Base-by-base conservation (phyloP, 495 filamentous ascomycete species). In the Pyronema domesticum region DNA sequence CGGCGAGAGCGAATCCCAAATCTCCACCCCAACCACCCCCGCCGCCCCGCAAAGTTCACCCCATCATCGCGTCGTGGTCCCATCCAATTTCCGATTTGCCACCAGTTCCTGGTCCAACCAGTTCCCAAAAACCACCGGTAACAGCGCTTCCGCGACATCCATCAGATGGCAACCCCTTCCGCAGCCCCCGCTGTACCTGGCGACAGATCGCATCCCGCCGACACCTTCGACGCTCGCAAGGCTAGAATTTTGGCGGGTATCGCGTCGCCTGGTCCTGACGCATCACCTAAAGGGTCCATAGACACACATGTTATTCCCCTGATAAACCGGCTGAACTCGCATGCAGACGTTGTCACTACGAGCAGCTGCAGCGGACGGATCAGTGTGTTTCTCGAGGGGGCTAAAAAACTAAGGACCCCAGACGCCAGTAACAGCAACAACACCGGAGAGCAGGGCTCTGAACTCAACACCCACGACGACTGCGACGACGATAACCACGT, bases 331-430 rank as follows among this genome's bases (percentile, higher is more conserved):
- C 78, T 95, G 61, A 95, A 95, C 68, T 67, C 59, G 1, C 62
- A 62, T 17, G 74, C 78, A 7, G 83, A 81, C 35, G 71, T 86
- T 30, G 87, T 89, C 23, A 95, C 86, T 6, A 95, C 88, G 10
- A 94, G 89, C 67, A 94, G 85, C 65, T 95, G 89, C 63, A 80
- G 87, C 9, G 89, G 89, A 37, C 72, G 88, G 33, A 76, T 88
- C 34, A 85, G 80, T 58, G 83, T 95, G 13, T 95, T 89, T 67
- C 68, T 88, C 1, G 89, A 95, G 70, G 88, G 87, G 6, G 66
- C 69, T 30, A 82, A 78, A 66, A 72, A 69, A 50, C 34, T 39
- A 57, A 3, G 18, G 19, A 11, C n/a, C n/a, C 1, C 10, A 14
- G 18, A 19, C 44, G 30, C 23, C 53, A 44, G 36, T 6, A 37